These are phyloP conservation scores for Suillus subluteus DNA, from an alignment of 768 basidiomycete species.

Conservation along the genomic window DNA sequence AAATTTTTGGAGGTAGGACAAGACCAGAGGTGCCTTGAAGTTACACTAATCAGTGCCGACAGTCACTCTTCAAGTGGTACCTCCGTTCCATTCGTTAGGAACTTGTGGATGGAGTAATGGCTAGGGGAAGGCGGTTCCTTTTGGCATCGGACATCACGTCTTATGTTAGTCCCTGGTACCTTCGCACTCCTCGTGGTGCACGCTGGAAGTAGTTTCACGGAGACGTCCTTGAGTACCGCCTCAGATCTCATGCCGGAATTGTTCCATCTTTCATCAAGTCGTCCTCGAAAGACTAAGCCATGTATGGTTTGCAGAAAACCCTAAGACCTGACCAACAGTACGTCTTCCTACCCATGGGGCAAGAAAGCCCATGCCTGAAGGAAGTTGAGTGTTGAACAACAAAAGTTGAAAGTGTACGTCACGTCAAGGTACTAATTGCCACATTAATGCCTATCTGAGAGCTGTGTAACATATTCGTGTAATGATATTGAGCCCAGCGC, in stretches of 20 bases:
- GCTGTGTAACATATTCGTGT: background rate
- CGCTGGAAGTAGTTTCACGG: background rate
- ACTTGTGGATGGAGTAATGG: slow-evolving; percentile 4
- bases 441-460: background rate
- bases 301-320: background rate
- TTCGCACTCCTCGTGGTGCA: background rate
- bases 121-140: background rate
- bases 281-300: background rate
- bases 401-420: background rate
- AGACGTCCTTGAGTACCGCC: background rate
- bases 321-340: background rate
- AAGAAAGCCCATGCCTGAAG: background rate
- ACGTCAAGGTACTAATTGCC: background rate
- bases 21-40: background rate
- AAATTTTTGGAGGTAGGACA: background rate
- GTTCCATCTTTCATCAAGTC: background rate
- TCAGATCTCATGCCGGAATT: background rate
- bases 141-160: background rate
- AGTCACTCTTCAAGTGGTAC: background rate
- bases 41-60: background rate
- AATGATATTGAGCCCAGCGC: background rate
- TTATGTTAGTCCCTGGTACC: slow-evolving; percentile 6
- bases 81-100: background rate
- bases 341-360: background rate
- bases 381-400: background rate